Evolutionary conservation across 2,329 filamentous ascomycete genomes (phyloP), one percentile per base, ranked within the genome.

Genomic region (Thielaviopsis ethacetica): DNA sequence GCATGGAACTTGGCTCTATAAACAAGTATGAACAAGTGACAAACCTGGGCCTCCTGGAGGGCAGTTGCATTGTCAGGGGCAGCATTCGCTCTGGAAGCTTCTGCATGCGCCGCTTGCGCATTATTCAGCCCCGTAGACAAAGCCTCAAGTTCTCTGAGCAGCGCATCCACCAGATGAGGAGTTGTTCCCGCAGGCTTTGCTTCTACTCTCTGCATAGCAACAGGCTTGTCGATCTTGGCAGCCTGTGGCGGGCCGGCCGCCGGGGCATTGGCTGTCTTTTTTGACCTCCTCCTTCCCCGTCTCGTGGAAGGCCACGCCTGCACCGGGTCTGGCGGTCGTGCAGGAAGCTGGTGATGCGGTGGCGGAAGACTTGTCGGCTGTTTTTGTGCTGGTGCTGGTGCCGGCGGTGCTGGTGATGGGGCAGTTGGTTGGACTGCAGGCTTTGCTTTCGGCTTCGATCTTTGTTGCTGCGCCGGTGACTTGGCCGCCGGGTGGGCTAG

Each of bases 331-430:
- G 44, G 44, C n/a, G 38, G 38, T 15, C n/a, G n/a, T n/a, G n/a
- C n/a, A n/a, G n/a, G n/a, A n/a, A 12, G 30, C 30, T 12, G 30
- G 30, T 9, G 7, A 34, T 9, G 30, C 10, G 13, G 17, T 21
- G 38, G 30, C 13, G 2, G 15, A 9, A 22, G 19, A 38, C 15
- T 55, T 24, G 5, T 21, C 9, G 41, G 27, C 9, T 24, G 24
- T 15, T 22, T 60, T 41, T 21, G 34, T 47, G 50, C 54, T 52
- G 10, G 57, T 60, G 19, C 58, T 51, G 19, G 50, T 38, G 17
- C 15, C 47, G 22, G 41, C 52, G 41, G 21, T 30, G 12, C 51
- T 41, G 30, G 5, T 9, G 30, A 12, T 34, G 30, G 7, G 30
- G 30, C 30, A 12, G 7, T 9, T 34, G 30, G 30, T 34, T 34